Percentiles rank a stretch among this genome's conserved stretches.
Conservation (phyloP, 305 asterid genomes). For the Fraxinus angustifolia region DNA sequence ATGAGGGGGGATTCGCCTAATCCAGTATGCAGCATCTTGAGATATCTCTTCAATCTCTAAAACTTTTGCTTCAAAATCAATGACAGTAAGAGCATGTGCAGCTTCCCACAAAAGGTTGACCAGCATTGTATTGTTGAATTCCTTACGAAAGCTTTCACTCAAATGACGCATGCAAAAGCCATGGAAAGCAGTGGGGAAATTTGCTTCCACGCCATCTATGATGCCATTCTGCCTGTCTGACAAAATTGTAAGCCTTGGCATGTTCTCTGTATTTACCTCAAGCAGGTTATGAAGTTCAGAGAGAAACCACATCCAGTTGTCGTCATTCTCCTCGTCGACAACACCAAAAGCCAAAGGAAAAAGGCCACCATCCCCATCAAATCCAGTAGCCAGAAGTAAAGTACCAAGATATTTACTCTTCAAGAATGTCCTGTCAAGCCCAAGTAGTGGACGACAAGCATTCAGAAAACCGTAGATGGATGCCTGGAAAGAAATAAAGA, state of each 20-base stretch:
- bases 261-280: slow-evolving; percentile 88
- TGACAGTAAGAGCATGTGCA: slow-evolving; percentile 73
- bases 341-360: slow-evolving; percentile 95
- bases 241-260: slow-evolving; percentile 92
- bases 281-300: slow-evolving; percentile 87
- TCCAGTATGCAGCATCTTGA: slow-evolving; percentile 90
- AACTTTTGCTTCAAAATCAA: slow-evolving; percentile 69
- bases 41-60: slow-evolving; percentile 83
- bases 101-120: slow-evolving; percentile 90
- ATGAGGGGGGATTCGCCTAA: slow-evolving; percentile 68
- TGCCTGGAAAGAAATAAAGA: slow-evolving; percentile 86
- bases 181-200: slow-evolving; percentile 92
- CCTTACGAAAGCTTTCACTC: slow-evolving; percentile 85
- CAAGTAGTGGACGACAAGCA: slow-evolving; percentile 93
- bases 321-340: slow-evolving; percentile 89
- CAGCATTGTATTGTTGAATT: slow-evolving; percentile 78
- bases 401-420: slow-evolving; percentile 91
- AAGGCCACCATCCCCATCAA: slow-evolving; percentile 91
- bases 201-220: slow-evolving; percentile 82
- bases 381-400: slow-evolving; percentile 84
- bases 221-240: slow-evolving; percentile 89
- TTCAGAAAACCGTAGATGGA: slow-evolving; percentile 79
- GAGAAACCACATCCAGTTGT: slow-evolving; percentile 98
- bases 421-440: slow-evolving; percentile 76
- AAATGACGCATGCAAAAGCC: slow-evolving; percentile 94